Evolutionary conservation across 768 basidiomycete genomes (phyloP).

Genomic region (Leucosporidium creatinivorum): DNA sequence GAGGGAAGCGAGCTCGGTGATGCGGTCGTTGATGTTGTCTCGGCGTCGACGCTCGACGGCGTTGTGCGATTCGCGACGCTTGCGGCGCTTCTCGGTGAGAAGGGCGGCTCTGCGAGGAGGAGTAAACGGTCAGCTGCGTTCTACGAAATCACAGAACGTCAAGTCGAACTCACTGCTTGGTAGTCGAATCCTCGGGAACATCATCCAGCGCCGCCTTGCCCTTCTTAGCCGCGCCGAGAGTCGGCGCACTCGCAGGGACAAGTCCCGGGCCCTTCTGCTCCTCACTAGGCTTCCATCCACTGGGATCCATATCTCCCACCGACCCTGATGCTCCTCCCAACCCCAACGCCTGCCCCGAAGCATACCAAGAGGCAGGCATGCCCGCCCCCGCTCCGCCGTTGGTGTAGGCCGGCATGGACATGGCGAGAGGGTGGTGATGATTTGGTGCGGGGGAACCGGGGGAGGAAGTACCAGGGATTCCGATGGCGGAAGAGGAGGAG

Average conservation of each 20-base stretch:
- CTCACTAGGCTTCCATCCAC: slow-evolving; percentile 14
- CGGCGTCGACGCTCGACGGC: slow-evolving; percentile 78
- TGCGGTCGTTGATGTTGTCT: slow-evolving; percentile 95
- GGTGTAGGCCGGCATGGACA: slow-evolving; percentile 13
- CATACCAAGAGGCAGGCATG: background rate
- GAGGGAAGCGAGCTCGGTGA: slow-evolving; percentile 76
- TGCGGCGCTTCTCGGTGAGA: slow-evolving; percentile 63
- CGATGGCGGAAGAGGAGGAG: slow-evolving; percentile 56
- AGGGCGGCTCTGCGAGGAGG: background rate
- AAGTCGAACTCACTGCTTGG: background rate
- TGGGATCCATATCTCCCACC: background rate
- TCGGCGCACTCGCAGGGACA: slow-evolving; percentile 9
- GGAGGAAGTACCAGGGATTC: slow-evolving; percentile 51
- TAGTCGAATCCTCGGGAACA: slow-evolving; percentile 19
- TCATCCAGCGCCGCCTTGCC: slow-evolving; percentile 14
- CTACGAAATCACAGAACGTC: background rate
- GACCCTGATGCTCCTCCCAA: background rate
- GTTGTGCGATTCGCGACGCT: slow-evolving; percentile 80
- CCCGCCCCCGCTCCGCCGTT: slow-evolving; percentile 7
- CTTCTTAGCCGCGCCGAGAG: slow-evolving; percentile 1
- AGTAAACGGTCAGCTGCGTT: background rate
- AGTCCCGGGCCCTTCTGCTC: background rate
- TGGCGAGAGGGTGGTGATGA: slow-evolving; percentile 39
- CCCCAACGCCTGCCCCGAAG: background rate
- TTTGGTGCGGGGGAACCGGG: slow-evolving; percentile 49